phyloP scores from a whole-genome alignment of 2,329 filamentous ascomycete species.

The Neopestalotiopsis clavispora region DNA sequence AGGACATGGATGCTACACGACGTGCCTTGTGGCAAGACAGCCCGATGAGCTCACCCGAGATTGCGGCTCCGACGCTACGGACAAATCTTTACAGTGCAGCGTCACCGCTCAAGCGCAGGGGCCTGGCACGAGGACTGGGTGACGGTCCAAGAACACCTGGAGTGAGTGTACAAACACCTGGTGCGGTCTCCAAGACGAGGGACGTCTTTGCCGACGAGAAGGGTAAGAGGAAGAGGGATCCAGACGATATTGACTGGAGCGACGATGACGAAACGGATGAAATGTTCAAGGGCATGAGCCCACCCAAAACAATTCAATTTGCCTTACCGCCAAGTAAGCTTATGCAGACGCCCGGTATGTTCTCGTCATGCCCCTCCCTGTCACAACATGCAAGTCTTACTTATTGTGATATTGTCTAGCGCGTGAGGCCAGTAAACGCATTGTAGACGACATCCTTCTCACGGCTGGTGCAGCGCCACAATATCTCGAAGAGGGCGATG shows the following conservation, averaged over 20 bases:
- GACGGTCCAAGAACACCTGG: slow-evolving; percentile 73
- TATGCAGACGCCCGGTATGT: slow-evolving; percentile 77
- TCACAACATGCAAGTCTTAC: neutral
- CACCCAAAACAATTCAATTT: slow-evolving; percentile 92
- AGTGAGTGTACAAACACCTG: slow-evolving; percentile 83
- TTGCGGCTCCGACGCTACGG: slow-evolving; percentile 80
- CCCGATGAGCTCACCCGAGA: slow-evolving; percentile 76
- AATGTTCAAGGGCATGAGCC: slow-evolving; percentile 76
- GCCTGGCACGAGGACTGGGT: slow-evolving; percentile 44
- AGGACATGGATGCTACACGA: slow-evolving; percentile 38
- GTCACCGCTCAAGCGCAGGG: slow-evolving; percentile 65
- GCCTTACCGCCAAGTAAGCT: slow-evolving; percentile 77
- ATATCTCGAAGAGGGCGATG: slow-evolving; percentile 50
- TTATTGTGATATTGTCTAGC: slow-evolving; percentile 49
- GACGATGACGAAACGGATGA: slow-evolving; percentile 65
- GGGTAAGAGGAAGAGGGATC: slow-evolving; percentile 38
- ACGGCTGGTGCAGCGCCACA: slow-evolving; percentile 72
- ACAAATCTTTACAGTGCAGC: slow-evolving; percentile 75
- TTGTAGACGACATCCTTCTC: slow-evolving; percentile 79
- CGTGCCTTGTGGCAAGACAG: slow-evolving; percentile 57
- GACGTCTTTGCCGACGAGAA: slow-evolving; percentile 50
- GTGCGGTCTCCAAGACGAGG: slow-evolving; percentile 51
- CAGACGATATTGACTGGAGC: slow-evolving; percentile 71
- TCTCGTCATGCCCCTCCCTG: slow-evolving; percentile 1
- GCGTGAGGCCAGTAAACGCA: slow-evolving; percentile 78